Base-by-base conservation (phyloP, 176 grass and related monocot species). In the Paspalum notatum region DNA sequence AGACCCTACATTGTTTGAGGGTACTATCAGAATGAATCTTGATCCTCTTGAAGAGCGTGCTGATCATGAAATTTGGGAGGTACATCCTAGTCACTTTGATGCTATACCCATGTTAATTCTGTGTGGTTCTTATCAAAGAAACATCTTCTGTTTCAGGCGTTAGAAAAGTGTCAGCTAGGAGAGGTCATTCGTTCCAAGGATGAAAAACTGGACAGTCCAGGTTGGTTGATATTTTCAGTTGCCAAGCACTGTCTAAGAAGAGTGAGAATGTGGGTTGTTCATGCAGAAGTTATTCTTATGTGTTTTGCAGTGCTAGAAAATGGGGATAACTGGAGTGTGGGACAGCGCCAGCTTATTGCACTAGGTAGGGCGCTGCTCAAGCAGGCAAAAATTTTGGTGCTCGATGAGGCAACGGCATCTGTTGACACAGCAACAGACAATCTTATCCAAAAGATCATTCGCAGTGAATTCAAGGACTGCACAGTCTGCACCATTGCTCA, bases 251-350 rank as follows among this genome's bases (percentile, higher is more conserved):
- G 6, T 68, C 63, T 25, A 32, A 32, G 18, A 51, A 80, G 13
- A 80, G 54, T 62, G 47, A 26, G 16, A 1, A 55, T 20, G 18
- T 22, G 6, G 11, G 1, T 40, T 62, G 40, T 56, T 75, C 21
- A 71, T 63, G 54, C 22, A 37, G 52, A 82, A 60, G 3, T 60
- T 58, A 43, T 47, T 80, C 45, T 75, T 56, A 8, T 67, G 26
- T 54, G 68, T 2, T 76, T 69, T 91, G 26, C 85, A 99, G 96
- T 99, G 27, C 49, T 90, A 56, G 96, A 99, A 85, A 99, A 95
- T 77, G 96, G 96, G 56, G 96, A 99, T 48, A 99, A 99, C 88
- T 99, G 96, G 96, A 99, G 96, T 68, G 96, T 95, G 46, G 96
- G 96, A 41, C 96, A 99, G 40, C 86, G 96, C n/a, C 96, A 99